A percentile compares a stretch with the other conserved stretches of the same genome.
phyloP scores from a whole-genome alignment of 768 basidiomycete species.

The Lentinula lateritia region DNA sequence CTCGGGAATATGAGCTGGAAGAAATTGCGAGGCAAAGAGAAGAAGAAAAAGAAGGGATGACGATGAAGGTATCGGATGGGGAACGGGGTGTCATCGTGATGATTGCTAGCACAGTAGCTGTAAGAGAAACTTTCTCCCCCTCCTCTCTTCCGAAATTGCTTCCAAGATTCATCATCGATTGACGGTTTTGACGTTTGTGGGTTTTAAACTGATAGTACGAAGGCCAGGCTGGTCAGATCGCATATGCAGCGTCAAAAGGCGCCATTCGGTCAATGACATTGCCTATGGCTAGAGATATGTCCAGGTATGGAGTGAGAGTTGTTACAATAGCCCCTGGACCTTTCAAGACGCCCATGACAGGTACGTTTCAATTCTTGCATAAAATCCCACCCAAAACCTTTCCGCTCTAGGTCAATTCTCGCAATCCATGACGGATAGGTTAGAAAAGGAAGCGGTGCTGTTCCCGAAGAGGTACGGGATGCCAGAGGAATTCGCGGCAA shows the following conservation, averaged over 20 bases:
- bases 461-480: constrained; percentile 44
- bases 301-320: constrained; percentile 46
- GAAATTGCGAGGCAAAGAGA: not conserved
- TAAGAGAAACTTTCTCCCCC: constrained; percentile 17
- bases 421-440: constrained; percentile 28
- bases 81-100: constrained; percentile 58
- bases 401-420: constrained; percentile 18
- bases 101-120: constrained; percentile 50
- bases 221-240: constrained; percentile 52
- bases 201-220: constrained; percentile 32
- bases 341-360: constrained; percentile 43
- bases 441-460: constrained; percentile 34
- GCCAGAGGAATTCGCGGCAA: constrained; percentile 44
- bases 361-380: constrained; percentile 1
- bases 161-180: no score
- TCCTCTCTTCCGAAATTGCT: not conserved
- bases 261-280: constrained; percentile 52
- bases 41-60: not conserved
- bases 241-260: constrained; percentile 54
- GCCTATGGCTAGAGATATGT: constrained; percentile 56
- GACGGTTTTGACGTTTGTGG: not conserved
- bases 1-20: constrained; percentile 25
- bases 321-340: constrained; percentile 52
- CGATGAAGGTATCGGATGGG: constrained; percentile 28
- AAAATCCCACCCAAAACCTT: not conserved